Conservation (phyloP, 306 rosid genomes). For the Lagenaria siceraria region DNA sequence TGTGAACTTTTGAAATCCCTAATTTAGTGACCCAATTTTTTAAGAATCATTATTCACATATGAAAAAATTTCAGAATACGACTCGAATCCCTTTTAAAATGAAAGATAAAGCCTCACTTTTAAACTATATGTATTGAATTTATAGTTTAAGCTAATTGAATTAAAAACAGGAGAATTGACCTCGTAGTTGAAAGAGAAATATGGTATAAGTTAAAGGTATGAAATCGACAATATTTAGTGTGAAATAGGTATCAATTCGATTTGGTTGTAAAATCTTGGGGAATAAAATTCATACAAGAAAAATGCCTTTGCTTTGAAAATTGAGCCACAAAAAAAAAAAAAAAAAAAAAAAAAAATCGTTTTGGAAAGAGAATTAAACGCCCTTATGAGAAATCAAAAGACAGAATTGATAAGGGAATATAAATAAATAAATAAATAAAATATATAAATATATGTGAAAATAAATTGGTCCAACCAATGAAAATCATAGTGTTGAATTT, state of each 20-base stretch:
- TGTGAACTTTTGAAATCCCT: no score
- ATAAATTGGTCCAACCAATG: background rate
- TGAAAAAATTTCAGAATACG: no score
- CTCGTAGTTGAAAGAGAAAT: no score
- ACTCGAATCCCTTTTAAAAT: no score
- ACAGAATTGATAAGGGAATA: background rate
- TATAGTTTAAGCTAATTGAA: no score
- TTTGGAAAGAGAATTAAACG: background rate
- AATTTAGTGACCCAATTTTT: no score
- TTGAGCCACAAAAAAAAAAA: background rate
- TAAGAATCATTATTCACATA: no score
- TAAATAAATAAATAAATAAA: background rate
- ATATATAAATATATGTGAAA: background rate
- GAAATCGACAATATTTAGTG: background rate
- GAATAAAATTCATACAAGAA: background rate
- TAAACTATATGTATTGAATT: no score
- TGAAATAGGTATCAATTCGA: background rate
- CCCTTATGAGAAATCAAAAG: background rate
- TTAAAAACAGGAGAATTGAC: no score
- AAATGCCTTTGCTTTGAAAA: background rate
- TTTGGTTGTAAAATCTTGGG: background rate
- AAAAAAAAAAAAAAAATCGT: no score
- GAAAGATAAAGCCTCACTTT: no score
- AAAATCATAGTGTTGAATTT: background rate
- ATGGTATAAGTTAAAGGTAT: background rate